phyloP scores from a whole-genome alignment of 768 basidiomycete genomes.

The Mycena galopus region DNA sequence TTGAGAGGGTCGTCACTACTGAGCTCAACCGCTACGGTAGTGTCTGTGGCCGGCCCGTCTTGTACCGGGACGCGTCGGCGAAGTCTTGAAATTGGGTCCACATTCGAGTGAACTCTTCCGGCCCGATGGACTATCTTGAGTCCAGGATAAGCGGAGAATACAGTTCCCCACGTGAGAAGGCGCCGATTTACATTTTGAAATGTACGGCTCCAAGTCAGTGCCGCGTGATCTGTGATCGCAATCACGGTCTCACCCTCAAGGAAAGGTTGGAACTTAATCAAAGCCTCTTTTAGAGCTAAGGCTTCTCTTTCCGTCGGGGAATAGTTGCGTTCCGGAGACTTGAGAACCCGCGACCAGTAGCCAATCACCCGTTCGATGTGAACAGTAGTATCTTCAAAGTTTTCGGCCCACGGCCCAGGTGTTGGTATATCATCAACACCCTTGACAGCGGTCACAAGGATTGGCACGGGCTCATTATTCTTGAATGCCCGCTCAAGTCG shows the following conservation, averaged over 20 bases:
- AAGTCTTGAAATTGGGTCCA: constrained; percentile 40
- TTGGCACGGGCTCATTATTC: background rate
- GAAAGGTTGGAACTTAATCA: too few species aligned
- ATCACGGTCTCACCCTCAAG: background rate
- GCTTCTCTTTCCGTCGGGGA: too few species aligned
- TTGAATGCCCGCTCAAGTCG: background rate
- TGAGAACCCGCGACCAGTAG: background rate
- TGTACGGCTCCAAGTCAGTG: background rate
- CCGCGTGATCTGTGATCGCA: background rate
- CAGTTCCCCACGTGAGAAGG: constrained; percentile 21
- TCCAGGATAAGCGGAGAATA: constrained; percentile 46
- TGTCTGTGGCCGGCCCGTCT: background rate
- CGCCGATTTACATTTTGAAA: constrained; percentile 12
- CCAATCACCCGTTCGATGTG: background rate
- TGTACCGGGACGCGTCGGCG: background rate
- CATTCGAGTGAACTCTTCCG: too few species aligned
- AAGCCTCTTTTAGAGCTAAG: too few species aligned
- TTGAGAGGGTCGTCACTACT: background rate
- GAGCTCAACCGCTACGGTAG: background rate
- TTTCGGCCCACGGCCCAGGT: background rate
- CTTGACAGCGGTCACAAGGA: background rate
- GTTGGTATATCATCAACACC: background rate
- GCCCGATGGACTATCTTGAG: constrained; percentile 47
- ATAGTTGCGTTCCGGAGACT: background rate
- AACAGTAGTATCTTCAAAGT: background rate